Percentiles rank a stretch among this genome's conserved stretches.
Evolutionary conservation across 2,329 filamentous ascomycete genomes (phyloP).

Genomic region (Furcasterigmium furcatum): DNA sequence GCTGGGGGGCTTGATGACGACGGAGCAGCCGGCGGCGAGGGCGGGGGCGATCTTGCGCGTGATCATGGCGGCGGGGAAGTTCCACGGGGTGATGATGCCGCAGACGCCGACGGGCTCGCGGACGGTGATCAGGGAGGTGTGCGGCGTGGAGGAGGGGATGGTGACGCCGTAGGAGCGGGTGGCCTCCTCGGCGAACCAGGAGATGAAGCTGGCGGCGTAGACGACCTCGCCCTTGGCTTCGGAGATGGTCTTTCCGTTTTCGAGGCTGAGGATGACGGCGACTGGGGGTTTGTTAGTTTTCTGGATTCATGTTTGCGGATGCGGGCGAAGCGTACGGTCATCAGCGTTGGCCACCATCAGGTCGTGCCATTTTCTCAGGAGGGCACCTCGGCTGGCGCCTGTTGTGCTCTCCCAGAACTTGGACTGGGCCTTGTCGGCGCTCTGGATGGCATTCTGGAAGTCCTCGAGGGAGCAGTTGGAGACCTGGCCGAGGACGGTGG

Average conservation of each 20-base stretch:
- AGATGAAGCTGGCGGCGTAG: slow-evolving; percentile 58
- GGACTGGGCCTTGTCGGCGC: neutral
- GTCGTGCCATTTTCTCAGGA: slow-evolving; percentile 66
- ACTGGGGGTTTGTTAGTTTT: neutral
- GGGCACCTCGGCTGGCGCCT: slow-evolving; percentile 11
- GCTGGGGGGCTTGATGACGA: slow-evolving; percentile 67
- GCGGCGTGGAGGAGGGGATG: slow-evolving; percentile 54
- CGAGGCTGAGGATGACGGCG: slow-evolving; percentile 62
- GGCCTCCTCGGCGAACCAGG: slow-evolving; percentile 63
- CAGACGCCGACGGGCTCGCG: slow-evolving; percentile 67
- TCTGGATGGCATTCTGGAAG: neutral
- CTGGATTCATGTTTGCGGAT: neutral
- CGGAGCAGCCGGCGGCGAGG: slow-evolving; percentile 67
- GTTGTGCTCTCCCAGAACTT: neutral
- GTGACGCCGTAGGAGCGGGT: slow-evolving; percentile 56
- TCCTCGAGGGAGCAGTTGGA: neutral
- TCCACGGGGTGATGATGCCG: slow-evolving; percentile 65
- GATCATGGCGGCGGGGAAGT: slow-evolving; percentile 56
- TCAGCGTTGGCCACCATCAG: slow-evolving; percentile 64
- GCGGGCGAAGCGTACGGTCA: slow-evolving; percentile 39
- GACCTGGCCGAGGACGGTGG: neutral
- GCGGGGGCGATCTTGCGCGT: slow-evolving; percentile 42
- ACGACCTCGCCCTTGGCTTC: slow-evolving; percentile 57
- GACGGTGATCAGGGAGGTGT: slow-evolving; percentile 59
- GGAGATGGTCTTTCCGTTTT: slow-evolving; percentile 65